Base-by-base conservation (phyloP, 441 rosid species). In the Brassica hybrid region DNA sequence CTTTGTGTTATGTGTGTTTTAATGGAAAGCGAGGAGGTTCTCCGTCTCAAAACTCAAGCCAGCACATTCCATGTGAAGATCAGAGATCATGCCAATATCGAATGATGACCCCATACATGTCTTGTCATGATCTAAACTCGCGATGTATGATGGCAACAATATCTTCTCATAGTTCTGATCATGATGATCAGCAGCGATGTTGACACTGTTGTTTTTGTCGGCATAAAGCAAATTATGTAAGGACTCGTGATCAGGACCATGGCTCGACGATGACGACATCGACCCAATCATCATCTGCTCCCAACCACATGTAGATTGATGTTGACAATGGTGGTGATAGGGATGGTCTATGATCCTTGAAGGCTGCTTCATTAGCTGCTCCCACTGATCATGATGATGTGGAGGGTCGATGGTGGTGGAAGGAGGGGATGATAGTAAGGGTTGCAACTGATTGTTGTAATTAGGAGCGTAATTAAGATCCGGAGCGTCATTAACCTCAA, bases 21-120 rank as follows among this genome's bases (percentile, higher is more conserved):
- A 91, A 60, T 79, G 81, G 82, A 91, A 85, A 72, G 48, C 12
- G 18, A 87, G 79, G 85, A 84, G 74, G 45, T 77, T 85, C 25
- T 86, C 93, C 58, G 81, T 75, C 75, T 88, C 92, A 57, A 86
- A 87, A 83, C 89, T 84, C 76, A 91, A 69, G 54, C 81, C 82
- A 57, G 80, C 93, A 65, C 84, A 83, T 54, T 68, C 90, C 77
- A 86, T 45, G 82, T 83, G 80, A 43, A 69, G 81, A 61, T 82
- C 87, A 76, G 79, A 74, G 18, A 63, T 75, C 34, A 74, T 23
- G 43, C 66, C 75, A 69, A 56, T 75, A 69, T 69, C 78, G 3
- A 75, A 79, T 27, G 82, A 63, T 69, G 78, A 74, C 25, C 75
- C 79, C 63, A 79, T 30, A 57, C 75, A 67, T 67, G 77, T 67